Conservation (phyloP, 2,329 filamentous ascomycete species). For the Bipolaris gigantea region DNA sequence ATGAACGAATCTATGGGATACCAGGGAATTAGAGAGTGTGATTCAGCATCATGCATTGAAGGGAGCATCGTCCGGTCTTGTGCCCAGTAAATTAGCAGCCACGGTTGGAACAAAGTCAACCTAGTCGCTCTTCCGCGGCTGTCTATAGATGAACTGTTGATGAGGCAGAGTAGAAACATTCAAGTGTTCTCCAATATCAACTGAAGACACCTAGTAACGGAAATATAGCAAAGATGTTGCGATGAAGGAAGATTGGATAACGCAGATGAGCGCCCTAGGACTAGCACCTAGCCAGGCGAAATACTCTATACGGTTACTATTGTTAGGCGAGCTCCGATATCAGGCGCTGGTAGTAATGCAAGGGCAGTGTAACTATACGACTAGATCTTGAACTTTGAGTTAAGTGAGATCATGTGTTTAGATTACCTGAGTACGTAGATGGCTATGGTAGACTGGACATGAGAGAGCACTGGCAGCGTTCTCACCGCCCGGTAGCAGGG, state of each 20-base stretch:
- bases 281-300: neutral
- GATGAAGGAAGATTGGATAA: neutral
- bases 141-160: no score
- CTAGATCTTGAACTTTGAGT: no score
- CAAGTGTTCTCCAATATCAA: neutral
- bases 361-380: no score
- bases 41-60: neutral
- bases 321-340: no score
- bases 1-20: neutral
- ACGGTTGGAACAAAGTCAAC: conserved; percentile 34
- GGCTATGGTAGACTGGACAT: neutral
- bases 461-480: neutral
- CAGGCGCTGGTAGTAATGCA: no score
- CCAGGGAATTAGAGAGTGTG: neutral
- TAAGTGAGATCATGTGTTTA: neutral
- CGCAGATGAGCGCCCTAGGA: neutral
- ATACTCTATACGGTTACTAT: neutral
- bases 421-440: neutral
- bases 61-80: conserved; percentile 47
- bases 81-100: conserved; percentile 3
- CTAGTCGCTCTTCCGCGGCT: neutral
- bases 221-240: neutral
- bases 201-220: neutral
- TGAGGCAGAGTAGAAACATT: neutral
- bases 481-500: neutral